Conservation (phyloP, 169 alveolate genomes). For the Cystoisospora suis region DNA sequence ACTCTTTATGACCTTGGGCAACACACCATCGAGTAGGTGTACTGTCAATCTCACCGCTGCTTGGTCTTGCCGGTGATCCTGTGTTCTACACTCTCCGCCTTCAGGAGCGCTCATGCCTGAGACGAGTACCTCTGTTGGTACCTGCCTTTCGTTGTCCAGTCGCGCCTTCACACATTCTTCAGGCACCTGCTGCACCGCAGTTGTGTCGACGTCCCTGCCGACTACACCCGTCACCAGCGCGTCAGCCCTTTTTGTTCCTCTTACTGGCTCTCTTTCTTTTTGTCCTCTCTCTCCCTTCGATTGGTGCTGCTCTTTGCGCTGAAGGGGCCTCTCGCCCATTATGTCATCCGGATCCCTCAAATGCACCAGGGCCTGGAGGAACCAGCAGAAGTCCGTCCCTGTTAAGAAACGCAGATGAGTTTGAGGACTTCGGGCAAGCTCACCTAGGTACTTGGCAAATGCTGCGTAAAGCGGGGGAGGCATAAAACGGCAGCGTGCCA, state of each 20-base stretch:
- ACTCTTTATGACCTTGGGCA: not conserved
- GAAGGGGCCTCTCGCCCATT: no score
- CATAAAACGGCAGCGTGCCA: not conserved
- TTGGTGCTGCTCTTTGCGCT: no score
- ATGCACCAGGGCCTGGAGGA: conserved; percentile 1
- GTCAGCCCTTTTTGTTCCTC: no score
- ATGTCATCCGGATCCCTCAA: not conserved
- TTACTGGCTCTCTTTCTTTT: no score
- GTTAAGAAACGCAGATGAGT: not conserved
- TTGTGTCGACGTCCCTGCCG: not conserved
- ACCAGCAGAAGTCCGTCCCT: conserved; percentile 16
- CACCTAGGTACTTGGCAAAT: not conserved
- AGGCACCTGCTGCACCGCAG: not conserved
- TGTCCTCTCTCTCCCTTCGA: no score
- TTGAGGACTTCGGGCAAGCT: not conserved
- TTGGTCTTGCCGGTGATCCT: no score
- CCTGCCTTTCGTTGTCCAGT: not conserved
- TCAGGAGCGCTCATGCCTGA: no score
- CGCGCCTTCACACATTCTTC: not conserved
- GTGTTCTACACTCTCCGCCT: no score
- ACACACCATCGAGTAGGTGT: conserved; percentile 3
- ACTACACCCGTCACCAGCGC: no score
- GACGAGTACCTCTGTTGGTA: no score
- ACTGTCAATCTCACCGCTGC: not conserved
- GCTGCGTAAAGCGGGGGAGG: not conserved